Conservation (phyloP, 2,329 filamentous ascomycete genomes). For the Stachybotrys chartarum region DNA sequence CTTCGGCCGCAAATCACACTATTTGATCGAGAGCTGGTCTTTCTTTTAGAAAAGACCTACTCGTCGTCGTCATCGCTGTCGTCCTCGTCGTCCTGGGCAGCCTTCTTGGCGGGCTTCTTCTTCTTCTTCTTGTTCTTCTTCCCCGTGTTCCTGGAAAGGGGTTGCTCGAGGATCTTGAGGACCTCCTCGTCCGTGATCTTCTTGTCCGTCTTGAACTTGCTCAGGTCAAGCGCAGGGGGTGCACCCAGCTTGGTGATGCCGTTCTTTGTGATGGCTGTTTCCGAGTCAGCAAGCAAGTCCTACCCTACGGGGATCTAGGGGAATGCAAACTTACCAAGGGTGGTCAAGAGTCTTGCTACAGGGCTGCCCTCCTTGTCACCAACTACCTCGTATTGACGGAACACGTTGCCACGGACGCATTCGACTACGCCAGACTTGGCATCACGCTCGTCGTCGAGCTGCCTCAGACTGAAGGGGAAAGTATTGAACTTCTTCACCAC, state of each 20-base stretch:
- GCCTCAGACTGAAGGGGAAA: slow-evolving; percentile 96
- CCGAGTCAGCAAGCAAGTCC: slow-evolving; percentile 5
- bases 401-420: slow-evolving; percentile 85
- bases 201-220: slow-evolving; percentile 89
- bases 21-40: neutral
- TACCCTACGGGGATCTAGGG: neutral
- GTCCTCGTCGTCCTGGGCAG: slow-evolving; percentile 24
- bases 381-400: slow-evolving; percentile 93
- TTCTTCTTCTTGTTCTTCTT: slow-evolving; percentile 88
- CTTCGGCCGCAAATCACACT: neutral
- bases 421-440: slow-evolving; percentile 95
- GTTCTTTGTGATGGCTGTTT: slow-evolving; percentile 89
- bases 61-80: slow-evolving; percentile 28
- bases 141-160: slow-evolving; percentile 77
- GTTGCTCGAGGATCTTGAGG: slow-evolving; percentile 87
- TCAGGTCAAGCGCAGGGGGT: slow-evolving; percentile 67
- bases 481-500: slow-evolving; percentile 95
- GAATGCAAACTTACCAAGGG: slow-evolving; percentile 64
- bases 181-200: slow-evolving; percentile 96
- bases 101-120: slow-evolving; percentile 54
- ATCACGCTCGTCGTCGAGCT: slow-evolving; percentile 92
- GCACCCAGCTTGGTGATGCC: slow-evolving; percentile 80
- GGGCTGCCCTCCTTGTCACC: slow-evolving; percentile 85
- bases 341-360: slow-evolving; percentile 83
- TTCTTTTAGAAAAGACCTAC: slow-evolving; percentile 10